Base-by-base conservation (phyloP, 2,329 filamentous ascomycete genomes). In the Escovopsis sp. region DNA sequence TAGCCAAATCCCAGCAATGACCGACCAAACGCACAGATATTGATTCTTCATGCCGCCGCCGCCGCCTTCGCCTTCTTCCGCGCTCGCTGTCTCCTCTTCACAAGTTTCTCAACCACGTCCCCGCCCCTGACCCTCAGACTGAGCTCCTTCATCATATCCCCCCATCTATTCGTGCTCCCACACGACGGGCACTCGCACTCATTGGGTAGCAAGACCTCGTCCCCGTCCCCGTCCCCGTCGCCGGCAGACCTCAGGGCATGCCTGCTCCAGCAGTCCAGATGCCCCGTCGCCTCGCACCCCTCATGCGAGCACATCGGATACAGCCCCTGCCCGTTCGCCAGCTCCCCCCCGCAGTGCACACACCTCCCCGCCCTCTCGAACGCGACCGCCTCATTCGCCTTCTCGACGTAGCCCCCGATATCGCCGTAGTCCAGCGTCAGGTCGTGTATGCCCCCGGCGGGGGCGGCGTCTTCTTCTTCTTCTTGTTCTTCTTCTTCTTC, bases 81-180 rank as follows among this genome's bases (percentile, higher is more conserved):
- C 27, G 27, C 27, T 30, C 27, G 27, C 50, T 62, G 64, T 55
- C 75, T 84, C 50, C 62, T 65, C 56, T 76, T 84, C 50, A 86
- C 67, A 24, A 94, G 52, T 49, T 76, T 76, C 34, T 78, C 72
- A 1, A 88, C 64, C 48, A 87, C 81, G 43, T 81, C 81, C 42
- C 70, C 60, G 1, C 81, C 87, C 20, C 84, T 72, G 31, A 75
- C 66, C 29, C 89, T 72, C 39, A 94, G 62, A 39, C 73, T 91
- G 50, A 94, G 61, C 56, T 94, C 88, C 55, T 79, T 88, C 64
- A 93, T 81, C 62, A 95, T 74, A 38, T 82, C 74, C 0, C 70
- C 67, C 89, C 89, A 96, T 39, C 67, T 57, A 2, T 87, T 62
- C 5, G 66, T 59, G 0, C 66, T 65, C 1, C 68, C 61, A 54